These are phyloP conservation scores for Mercurialis annua DNA, from an alignment of 345 rosid genomes.

Conservation along the genomic window DNA sequence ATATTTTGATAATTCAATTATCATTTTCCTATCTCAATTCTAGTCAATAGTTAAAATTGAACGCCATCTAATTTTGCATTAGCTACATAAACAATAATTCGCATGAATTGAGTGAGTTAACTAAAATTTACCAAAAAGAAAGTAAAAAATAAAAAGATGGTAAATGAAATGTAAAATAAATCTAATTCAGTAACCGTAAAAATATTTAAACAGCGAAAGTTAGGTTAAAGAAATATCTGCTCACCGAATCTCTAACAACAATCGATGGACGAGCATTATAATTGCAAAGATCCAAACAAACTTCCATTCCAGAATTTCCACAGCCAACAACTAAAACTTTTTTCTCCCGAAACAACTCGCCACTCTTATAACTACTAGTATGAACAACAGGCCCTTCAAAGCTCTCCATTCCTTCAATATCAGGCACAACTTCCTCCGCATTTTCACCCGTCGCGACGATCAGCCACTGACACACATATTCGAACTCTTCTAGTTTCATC, in stretches of 20 bases:
- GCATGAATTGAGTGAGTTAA: too few species aligned
- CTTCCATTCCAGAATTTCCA: constrained; percentile 97
- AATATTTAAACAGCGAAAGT: too few species aligned
- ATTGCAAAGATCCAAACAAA: constrained; percentile 82
- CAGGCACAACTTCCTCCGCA: constrained; percentile 62
- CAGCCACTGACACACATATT: constrained; percentile 60
- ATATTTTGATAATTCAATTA: too few species aligned
- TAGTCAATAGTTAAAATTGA: too few species aligned
- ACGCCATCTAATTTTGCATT: too few species aligned
- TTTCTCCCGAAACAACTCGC: constrained; percentile 44
- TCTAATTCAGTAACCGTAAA: too few species aligned
- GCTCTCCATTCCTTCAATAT: constrained; percentile 50
- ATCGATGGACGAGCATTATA: constrained; percentile 57
- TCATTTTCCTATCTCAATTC: too few species aligned
- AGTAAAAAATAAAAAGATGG: too few species aligned
- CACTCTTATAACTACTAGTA: constrained; percentile 56
- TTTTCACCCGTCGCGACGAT: constrained; percentile 83
- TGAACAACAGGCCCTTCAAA: constrained; percentile 59
- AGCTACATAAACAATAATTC: too few species aligned
- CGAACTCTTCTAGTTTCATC: constrained; percentile 33
- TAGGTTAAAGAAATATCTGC: constrained; percentile 9
- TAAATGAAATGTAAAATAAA: too few species aligned
- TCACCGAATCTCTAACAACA: constrained; percentile 80
- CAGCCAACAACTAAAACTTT: constrained; percentile 82
- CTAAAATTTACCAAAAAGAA: too few species aligned